Evolutionary conservation across 108 stramenopile genomes (phyloP).

Genomic region (Epithemia pelagica): DNA sequence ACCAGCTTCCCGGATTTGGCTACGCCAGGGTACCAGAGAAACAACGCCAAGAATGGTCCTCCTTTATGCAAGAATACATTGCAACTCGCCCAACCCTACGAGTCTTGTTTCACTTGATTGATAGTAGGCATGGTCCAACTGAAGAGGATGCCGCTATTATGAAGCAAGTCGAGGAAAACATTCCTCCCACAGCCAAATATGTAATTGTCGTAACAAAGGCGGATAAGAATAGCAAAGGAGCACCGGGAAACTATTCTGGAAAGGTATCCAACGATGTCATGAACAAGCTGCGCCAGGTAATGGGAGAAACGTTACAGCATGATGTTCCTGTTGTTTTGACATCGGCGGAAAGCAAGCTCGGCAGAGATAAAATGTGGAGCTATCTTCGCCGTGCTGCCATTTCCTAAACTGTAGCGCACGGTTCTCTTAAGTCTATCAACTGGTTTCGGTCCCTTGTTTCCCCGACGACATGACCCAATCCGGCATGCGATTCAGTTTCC

Average conservation of each 20-base stretch:
- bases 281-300: constrained; percentile 52
- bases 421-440: too few relatives aligned
- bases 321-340: constrained; percentile 71
- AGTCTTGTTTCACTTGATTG: constrained; percentile 89
- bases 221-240: constrained; percentile 85
- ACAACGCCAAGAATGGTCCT: constrained; percentile 71
- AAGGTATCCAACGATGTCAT: constrained; percentile 55
- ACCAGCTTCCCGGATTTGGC: constrained; percentile 84
- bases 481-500: too few relatives aligned
- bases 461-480: too few relatives aligned
- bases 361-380: constrained; percentile 83
- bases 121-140: constrained; percentile 87
- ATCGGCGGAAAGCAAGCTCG: constrained; percentile 76
- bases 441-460: too few relatives aligned
- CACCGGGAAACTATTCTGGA: constrained; percentile 42
- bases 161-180: constrained; percentile 53
- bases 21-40: constrained; percentile 88
- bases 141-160: constrained; percentile 87
- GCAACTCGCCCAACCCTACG: constrained; percentile 49
- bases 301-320: constrained; percentile 57
- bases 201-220: constrained; percentile 91
- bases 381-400: constrained; percentile 57
- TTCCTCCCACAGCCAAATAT: constrained; percentile 48
- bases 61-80: constrained; percentile 78
- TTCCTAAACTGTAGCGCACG: too few relatives aligned